Percentiles rank a stretch among this genome's conserved stretches.
Evolutionary conservation across 2,329 filamentous ascomycete species (phyloP).

Genomic region (Arthrinium puccinioides): DNA sequence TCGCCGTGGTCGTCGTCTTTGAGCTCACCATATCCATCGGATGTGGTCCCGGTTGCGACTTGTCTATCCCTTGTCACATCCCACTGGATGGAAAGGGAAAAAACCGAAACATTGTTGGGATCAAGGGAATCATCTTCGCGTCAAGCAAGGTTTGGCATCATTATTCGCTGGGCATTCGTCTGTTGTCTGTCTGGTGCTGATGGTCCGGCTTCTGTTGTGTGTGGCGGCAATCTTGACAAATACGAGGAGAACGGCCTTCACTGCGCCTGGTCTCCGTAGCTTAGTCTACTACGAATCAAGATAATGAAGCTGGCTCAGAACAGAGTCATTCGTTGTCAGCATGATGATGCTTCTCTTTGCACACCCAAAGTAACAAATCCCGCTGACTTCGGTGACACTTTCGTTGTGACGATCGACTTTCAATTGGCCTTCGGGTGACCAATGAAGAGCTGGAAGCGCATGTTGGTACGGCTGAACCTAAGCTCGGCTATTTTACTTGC

Average conservation of each 20-base stretch:
- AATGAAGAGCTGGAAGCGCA: no score
- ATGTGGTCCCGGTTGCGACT: background rate
- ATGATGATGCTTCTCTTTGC: constrained; percentile 5
- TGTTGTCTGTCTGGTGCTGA: constrained; percentile 11
- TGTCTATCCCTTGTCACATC: background rate
- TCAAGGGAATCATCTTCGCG: background rate
- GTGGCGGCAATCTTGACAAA: constrained; percentile 55
- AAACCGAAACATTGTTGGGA: constrained; percentile 19
- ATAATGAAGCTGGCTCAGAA: constrained; percentile 9
- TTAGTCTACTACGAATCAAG: constrained; percentile 9
- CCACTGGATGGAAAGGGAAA: constrained; percentile 5
- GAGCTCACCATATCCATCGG: constrained; percentile 37
- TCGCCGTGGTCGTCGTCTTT: constrained; percentile 99
- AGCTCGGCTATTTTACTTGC: no score
- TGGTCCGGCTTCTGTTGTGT: constrained; percentile 39
- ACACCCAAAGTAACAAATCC: no score
- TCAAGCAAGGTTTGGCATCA: constrained; percentile 15
- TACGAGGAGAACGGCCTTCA: constrained; percentile 62
- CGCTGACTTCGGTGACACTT: no score
- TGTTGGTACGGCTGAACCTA: no score
- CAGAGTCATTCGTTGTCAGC: constrained; percentile 9
- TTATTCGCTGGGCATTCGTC: no score
- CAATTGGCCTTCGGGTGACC: no score
- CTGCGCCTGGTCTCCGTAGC: constrained; percentile 10
- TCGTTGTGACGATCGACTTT: no score